phyloP scores from a whole-genome alignment of 441 rosid species.

The Brassica hybrid region DNA sequence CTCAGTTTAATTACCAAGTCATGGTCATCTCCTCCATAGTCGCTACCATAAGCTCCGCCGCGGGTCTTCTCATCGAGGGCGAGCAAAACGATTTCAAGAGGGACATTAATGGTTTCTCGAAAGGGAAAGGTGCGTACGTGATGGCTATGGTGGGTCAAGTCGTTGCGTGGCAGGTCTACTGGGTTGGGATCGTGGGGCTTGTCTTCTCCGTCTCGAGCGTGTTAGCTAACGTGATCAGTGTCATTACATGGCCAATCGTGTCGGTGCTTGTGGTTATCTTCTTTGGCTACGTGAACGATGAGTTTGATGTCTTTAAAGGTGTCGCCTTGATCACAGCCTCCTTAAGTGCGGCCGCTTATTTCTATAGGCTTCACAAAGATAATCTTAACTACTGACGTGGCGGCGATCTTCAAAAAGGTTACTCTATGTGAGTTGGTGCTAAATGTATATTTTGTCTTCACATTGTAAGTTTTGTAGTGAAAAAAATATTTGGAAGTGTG shows the following conservation, averaged over 20 bases:
- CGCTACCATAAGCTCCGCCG: constrained; percentile 22
- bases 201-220: constrained; percentile 39
- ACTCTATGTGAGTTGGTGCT: background rate
- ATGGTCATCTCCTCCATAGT: constrained; percentile 33
- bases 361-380: constrained; percentile 41
- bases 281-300: constrained; percentile 39
- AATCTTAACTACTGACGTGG: background rate
- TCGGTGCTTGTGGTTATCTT: constrained; percentile 39
- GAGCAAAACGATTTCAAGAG: constrained; percentile 31
- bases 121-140: constrained; percentile 32
- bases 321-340: constrained; percentile 43
- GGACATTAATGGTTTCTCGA: constrained; percentile 35
- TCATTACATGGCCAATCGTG: constrained; percentile 40
- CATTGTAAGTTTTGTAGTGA: background rate
- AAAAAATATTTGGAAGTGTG: too few relatives aligned
- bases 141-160: constrained; percentile 40
- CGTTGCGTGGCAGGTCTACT: constrained; percentile 41
- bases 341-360: constrained; percentile 44
- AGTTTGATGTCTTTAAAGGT: constrained; percentile 35
- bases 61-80: constrained; percentile 26
- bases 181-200: constrained; percentile 44
- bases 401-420: background rate
- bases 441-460: background rate
- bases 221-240: constrained; percentile 40
- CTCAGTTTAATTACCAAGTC: constrained; percentile 34